Conservation (phyloP, 2,329 filamentous ascomycete species). For the Apiospora rasikravindrae region DNA sequence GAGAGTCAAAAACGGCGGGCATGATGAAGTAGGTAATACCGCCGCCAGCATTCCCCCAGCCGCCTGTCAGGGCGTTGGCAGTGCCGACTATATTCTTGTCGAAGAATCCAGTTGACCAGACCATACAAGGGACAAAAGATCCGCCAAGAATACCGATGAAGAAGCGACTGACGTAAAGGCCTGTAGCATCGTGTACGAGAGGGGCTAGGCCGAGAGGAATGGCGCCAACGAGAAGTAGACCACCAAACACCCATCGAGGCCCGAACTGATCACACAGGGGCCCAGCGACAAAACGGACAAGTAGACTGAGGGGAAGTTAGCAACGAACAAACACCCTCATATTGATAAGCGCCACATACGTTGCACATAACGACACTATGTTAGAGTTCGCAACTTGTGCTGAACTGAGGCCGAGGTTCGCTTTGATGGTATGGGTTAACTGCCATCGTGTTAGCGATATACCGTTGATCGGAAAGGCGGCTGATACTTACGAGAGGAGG, state of each 20-base stretch:
- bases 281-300: constrained; percentile 79
- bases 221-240: constrained; percentile 76
- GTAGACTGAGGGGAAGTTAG: constrained; percentile 51
- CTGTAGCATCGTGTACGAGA: constrained; percentile 69
- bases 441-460: constrained; percentile 35
- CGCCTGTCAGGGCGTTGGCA: constrained; percentile 83
- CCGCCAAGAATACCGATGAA: constrained; percentile 82
- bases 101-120: constrained; percentile 92
- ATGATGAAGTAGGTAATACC: constrained; percentile 94
- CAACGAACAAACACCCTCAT: not conserved
- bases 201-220: constrained; percentile 85
- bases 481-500: constrained; percentile 71
- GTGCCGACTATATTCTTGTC: constrained; percentile 92
- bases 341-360: constrained; percentile 44
- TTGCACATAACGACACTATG: constrained; percentile 78
- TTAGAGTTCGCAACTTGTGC: constrained; percentile 86
- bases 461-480: constrained; percentile 11
- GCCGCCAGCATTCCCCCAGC: constrained; percentile 86
- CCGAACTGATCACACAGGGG: constrained; percentile 87
- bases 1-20: constrained; percentile 85
- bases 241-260: constrained; percentile 79
- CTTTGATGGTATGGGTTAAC: constrained; percentile 77
- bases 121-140: constrained; percentile 84
- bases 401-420: constrained; percentile 74
- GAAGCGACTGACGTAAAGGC: constrained; percentile 77